A percentile compares a stretch with the other conserved stretches of the same genome.
These are phyloP conservation scores for Yueomyces sp. DNA, from an alignment of 805 yeast genomes.

Conservation along the genomic window DNA sequence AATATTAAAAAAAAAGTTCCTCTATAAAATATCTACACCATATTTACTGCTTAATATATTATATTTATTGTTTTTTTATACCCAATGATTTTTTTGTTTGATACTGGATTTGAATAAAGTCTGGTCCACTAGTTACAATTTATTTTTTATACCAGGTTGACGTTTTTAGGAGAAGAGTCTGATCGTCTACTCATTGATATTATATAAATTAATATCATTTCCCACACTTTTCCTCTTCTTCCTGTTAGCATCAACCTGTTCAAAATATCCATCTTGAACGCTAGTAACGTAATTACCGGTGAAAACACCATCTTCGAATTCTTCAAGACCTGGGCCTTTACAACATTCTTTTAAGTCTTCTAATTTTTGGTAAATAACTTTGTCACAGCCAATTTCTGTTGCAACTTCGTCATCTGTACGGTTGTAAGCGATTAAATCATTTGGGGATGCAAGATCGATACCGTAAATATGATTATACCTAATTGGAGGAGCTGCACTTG, in stretches of 20 bases:
- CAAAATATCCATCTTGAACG: constrained; percentile 70
- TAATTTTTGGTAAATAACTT: constrained; percentile 76
- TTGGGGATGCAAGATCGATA: constrained; percentile 91
- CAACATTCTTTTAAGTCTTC: constrained; percentile 79
- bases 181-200: background rate
- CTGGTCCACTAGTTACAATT: too few relatives aligned
- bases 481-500: constrained; percentile 97
- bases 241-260: constrained; percentile 50
- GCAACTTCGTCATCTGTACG: constrained; percentile 67
- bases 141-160: too few relatives aligned
- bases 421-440: constrained; percentile 80
- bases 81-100: too few relatives aligned
- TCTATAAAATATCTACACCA: too few relatives aligned
- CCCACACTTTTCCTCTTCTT: background rate
- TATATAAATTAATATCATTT: background rate
- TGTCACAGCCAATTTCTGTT: constrained; percentile 73
- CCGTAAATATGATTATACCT: constrained; percentile 94
- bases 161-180: too few relatives aligned
- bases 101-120: too few relatives aligned
- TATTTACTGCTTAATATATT: too few relatives aligned
- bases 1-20: too few relatives aligned
- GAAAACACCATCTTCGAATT: constrained; percentile 93
- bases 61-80: too few relatives aligned
- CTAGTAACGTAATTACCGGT: constrained; percentile 95
- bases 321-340: constrained; percentile 28